Evolutionary conservation across 495 filamentous ascomycete species (phyloP).

Genomic region (Pseudevernia furfuracea): DNA sequence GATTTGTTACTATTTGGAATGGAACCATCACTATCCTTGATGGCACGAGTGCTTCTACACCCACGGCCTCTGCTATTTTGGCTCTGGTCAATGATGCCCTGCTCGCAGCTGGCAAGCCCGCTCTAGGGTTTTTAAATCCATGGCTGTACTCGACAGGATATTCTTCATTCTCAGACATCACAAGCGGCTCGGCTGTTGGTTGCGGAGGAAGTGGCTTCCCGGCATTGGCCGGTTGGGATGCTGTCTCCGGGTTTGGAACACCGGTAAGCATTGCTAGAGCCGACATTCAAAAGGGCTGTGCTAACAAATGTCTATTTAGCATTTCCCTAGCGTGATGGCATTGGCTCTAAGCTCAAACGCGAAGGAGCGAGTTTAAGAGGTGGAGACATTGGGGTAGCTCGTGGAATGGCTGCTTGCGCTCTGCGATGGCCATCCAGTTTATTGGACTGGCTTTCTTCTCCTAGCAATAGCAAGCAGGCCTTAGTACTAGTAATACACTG

Average conservation of each 20-base stretch:
- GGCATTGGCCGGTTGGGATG: constrained; percentile 53
- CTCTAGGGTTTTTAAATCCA: constrained; percentile 68
- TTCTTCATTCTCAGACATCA: constrained; percentile 56
- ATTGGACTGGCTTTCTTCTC: neutral
- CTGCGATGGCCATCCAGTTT: neutral
- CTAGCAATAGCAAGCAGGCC: neutral
- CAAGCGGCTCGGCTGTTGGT: constrained; percentile 50
- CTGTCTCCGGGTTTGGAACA: constrained; percentile 53
- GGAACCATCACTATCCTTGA: constrained; percentile 44
- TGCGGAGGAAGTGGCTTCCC: constrained; percentile 48
- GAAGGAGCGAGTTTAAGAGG: neutral
- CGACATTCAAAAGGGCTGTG: neutral
- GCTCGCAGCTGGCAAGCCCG: constrained; percentile 43
- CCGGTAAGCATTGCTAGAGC: constrained; percentile 31
- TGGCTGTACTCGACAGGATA: constrained; percentile 55
- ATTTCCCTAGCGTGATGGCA: constrained; percentile 19
- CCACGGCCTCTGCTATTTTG: constrained; percentile 55
- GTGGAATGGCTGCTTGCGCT: neutral
- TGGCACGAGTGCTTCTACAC: constrained; percentile 61
- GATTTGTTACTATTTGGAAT: constrained; percentile 48
- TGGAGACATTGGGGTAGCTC: neutral
- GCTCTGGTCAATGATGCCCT: constrained; percentile 62
- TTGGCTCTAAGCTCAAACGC: constrained; percentile 12
- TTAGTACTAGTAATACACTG: neutral
- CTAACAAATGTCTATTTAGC: constrained; percentile 9